A percentile compares a stretch with the other conserved stretches of the same genome.
phyloP scores from a whole-genome alignment of 108 stramenopile genomes.

The Pseudonitzschia pungens region DNA sequence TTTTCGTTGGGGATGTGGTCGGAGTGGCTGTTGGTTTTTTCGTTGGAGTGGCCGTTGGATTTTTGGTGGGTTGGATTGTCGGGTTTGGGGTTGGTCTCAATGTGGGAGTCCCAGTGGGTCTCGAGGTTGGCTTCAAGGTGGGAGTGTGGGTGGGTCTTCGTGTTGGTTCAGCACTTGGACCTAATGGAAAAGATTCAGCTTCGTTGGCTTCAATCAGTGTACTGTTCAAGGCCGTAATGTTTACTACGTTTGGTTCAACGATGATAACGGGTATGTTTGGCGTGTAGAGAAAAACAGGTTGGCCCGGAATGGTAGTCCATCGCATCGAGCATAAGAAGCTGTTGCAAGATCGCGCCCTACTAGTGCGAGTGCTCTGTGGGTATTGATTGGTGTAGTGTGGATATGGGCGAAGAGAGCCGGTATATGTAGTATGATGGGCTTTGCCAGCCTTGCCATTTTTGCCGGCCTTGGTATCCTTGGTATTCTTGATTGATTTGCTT shows the following conservation, averaged over 20 bases:
- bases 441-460: not conserved
- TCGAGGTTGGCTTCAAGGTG: not conserved
- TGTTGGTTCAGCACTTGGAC: not conserved
- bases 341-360: no score
- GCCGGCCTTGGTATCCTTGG: not conserved
- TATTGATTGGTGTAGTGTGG: no score
- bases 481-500: no score
- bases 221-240: no score
- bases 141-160: not conserved
- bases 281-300: not conserved
- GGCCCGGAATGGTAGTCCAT: not conserved
- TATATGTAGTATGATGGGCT: not conserved
- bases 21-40: no score
- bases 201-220: no score
- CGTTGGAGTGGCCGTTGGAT: no score
- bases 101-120: not conserved
- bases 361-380: no score
- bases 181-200: no score
- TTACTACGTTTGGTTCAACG: not conserved
- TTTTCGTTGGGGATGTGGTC: no score
- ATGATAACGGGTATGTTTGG: not conserved
- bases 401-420: no score
- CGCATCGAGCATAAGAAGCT: not conserved
- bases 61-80: not conserved
- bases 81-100: not conserved